Evolutionary conservation across 2,329 filamentous ascomycete species (phyloP), one percentile per base, ranked within the genome.

Genomic region (Colletotrichum orchidophilum): DNA sequence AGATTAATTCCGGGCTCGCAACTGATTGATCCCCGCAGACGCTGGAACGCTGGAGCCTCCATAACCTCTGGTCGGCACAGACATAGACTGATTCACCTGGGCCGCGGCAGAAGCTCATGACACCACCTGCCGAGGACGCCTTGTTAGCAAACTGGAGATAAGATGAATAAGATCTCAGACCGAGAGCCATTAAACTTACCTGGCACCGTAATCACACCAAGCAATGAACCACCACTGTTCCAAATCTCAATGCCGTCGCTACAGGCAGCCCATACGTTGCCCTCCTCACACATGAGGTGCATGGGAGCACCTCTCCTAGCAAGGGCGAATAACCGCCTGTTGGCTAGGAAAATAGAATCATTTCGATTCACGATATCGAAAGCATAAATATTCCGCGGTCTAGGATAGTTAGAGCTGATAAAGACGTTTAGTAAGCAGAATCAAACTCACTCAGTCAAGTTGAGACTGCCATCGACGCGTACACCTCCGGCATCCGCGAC

Each of bases 281-380:
- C 85, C 5, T 75, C 63, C 71, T 86, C 84, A 63, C 83, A 85
- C 49, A 78, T 77, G 53, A 87, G 80, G 31, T 78, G 81, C 70
- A 75, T 80, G 0, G 88, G 86, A 6, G 84, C 80, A 0, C 86
- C 86, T 0, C 78, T 78, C 39, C 83, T 80, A 0, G 84, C 82
- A 71, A 84, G 86, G 1, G 87, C 84, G 73, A 91, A 90, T 0
- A 88, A 75, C 27, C 86, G 84, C 58, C 82, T 83, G 75, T 88
- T 88, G 1, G 75, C 74, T 12, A 89, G 78, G 62, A 85, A 86
- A 0, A 81, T 81, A 2, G 81, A 77, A 2, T 75, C 80, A 12
- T 77, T 75, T 9, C 80, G 78, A 1, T 66, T 76, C 3, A 80
- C 63, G 7, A 89, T 77, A 74, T 88, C 86, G 63, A 83, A 88